A percentile compares a stretch with the other conserved stretches of the same genome.
These are phyloP conservation scores for Botryotinia calthae DNA, from an alignment of 2,329 filamentous ascomycete species.

Conservation along the genomic window DNA sequence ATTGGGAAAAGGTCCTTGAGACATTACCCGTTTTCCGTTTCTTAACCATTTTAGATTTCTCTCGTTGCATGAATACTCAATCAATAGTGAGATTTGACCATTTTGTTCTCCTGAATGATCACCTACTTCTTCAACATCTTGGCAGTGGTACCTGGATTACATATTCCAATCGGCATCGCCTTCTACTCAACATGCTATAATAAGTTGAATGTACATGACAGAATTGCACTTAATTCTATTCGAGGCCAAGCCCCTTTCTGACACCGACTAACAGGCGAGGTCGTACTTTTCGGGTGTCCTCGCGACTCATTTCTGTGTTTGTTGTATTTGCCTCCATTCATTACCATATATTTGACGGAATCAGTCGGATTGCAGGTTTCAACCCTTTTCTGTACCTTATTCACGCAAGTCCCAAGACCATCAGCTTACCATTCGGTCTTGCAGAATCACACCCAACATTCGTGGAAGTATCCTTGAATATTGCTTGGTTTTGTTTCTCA, in stretches of 20 bases:
- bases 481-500: not conserved
- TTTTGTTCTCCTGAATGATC: not conserved
- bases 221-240: not conserved
- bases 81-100: not conserved
- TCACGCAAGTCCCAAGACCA: conserved; percentile 3
- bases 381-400: not conserved
- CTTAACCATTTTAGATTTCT: not conserved
- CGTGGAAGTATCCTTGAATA: conserved; percentile 9
- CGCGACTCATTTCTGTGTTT: not conserved
- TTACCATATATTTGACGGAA: not conserved
- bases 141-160: not conserved
- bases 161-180: not conserved
- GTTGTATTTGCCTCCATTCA: not conserved
- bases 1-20: not conserved
- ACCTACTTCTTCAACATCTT: not conserved
- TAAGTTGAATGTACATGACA: not conserved
- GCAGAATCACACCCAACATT: not conserved
- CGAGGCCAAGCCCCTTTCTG: conserved; percentile 17
- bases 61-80: not conserved
- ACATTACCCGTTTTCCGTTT: not conserved
- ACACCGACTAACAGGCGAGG: not conserved
- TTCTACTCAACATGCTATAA: not conserved
- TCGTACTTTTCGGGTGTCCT: not conserved
- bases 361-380: not conserved
- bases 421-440: not conserved